phyloP scores from a whole-genome alignment of 352 stramenopile genomes.

The Aphanomyces invadans region DNA sequence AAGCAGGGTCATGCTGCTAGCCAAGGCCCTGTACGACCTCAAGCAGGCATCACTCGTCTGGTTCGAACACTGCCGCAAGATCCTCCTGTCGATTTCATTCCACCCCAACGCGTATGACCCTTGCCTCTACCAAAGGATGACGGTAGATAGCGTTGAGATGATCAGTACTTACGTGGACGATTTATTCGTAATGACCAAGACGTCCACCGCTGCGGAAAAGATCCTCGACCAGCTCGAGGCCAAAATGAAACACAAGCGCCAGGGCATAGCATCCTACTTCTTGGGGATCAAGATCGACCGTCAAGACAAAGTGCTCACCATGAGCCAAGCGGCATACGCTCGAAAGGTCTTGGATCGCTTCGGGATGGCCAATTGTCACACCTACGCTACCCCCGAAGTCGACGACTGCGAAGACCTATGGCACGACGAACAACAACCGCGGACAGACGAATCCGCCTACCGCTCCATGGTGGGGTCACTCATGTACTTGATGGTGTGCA shows the following conservation, averaged over 20 bases:
- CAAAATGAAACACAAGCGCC: constrained; percentile 8
- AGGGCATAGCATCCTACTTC: constrained; percentile 26
- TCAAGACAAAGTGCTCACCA: not conserved
- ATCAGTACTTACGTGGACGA: constrained; percentile 5
- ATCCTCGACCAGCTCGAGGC: not conserved
- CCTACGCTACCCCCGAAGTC: constrained; percentile 18
- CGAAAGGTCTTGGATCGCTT: constrained; percentile 18
- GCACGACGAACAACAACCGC: constrained; percentile 1
- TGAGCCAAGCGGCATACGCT: constrained; percentile 23
- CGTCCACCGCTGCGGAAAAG: not conserved
- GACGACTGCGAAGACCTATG: constrained; percentile 9
- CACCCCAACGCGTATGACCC: not conserved
- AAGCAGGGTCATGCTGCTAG: not conserved
- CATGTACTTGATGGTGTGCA: constrained; percentile 27
- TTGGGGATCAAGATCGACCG: constrained; percentile 23
- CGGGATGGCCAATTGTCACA: constrained; percentile 2
- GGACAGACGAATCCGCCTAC: constrained; percentile 1
- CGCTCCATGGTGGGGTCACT: constrained; percentile 19
- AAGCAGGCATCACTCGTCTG: constrained; percentile 22
- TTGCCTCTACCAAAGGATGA: constrained; percentile 3
- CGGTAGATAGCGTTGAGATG: not conserved
- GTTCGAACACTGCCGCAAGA: constrained; percentile 12
- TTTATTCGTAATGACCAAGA: not conserved
- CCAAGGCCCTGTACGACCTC: constrained; percentile 25
- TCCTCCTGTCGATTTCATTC: not conserved